Conservation (phyloP, 768 basidiomycete species). For the Boletus huronensis region DNA sequence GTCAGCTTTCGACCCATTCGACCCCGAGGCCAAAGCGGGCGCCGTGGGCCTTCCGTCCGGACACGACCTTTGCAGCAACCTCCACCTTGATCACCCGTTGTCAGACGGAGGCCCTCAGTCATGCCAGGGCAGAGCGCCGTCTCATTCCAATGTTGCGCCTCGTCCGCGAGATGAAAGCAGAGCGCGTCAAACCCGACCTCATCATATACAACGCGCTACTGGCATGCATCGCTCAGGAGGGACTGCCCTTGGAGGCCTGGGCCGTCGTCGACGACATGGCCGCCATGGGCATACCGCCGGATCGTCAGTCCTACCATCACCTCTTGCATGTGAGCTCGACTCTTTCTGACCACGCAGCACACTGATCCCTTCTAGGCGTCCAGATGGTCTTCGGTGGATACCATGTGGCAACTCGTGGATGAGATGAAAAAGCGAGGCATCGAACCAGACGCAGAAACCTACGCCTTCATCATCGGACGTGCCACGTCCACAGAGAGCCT, state of each 20-base stretch:
- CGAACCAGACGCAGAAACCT: slow-evolving; percentile 50
- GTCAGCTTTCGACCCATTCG: slow-evolving; percentile 4
- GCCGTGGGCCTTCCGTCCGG: slow-evolving; percentile 29
- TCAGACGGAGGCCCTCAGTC: slow-evolving; percentile 31
- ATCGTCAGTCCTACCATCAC: slow-evolving; percentile 51
- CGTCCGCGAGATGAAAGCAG: slow-evolving; percentile 56
- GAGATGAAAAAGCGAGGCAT: slow-evolving; percentile 52
- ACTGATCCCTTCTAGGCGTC: slow-evolving; percentile 42
- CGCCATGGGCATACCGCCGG: slow-evolving; percentile 45
- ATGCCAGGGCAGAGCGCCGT: slow-evolving; percentile 35
- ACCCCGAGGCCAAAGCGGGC: not conserved
- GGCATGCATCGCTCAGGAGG: slow-evolving; percentile 42
- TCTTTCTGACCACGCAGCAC: not conserved
- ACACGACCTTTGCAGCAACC: slow-evolving; percentile 25
- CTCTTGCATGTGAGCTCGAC: slow-evolving; percentile 52
- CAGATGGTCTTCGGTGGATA: slow-evolving; percentile 33
- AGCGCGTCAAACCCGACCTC: slow-evolving; percentile 50
- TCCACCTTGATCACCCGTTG: slow-evolving; percentile 28
- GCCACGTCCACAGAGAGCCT: slow-evolving; percentile 47
- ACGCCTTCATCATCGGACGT: slow-evolving; percentile 49
- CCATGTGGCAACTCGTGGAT: slow-evolving; percentile 49
- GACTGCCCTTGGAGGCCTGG: slow-evolving; percentile 49
- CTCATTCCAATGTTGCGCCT: slow-evolving; percentile 42
- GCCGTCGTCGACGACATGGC: slow-evolving; percentile 72
- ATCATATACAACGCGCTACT: slow-evolving; percentile 58